These are phyloP conservation scores for Rhodotorula graminis DNA, from an alignment of 768 basidiomycete genomes.

Conservation along the genomic window DNA sequence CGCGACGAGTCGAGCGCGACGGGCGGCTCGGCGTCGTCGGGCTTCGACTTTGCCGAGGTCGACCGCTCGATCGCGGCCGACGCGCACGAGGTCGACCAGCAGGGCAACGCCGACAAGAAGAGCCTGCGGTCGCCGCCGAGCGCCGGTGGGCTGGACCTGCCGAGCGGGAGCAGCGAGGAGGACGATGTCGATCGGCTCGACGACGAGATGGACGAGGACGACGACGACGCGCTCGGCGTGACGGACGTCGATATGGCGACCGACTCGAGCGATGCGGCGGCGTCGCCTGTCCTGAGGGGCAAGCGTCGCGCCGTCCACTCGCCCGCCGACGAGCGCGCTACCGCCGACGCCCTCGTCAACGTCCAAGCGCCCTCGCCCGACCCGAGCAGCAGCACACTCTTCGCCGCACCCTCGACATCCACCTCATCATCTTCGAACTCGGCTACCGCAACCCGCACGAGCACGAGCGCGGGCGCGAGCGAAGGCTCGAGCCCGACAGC, in stretches of 20 bases:
- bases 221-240: neutral
- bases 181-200: neutral
- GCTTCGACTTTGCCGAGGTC: slow-evolving; percentile 29
- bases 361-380: too few relatives aligned
- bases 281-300: neutral
- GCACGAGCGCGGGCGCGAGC: too few relatives aligned
- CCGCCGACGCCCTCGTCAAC: too few relatives aligned
- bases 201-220: neutral
- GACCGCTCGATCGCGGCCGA: slow-evolving; percentile 31
- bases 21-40: too few relatives aligned
- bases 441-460: too few relatives aligned
- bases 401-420: too few relatives aligned
- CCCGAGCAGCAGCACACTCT: too few relatives aligned
- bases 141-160: neutral
- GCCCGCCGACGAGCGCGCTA: too few relatives aligned
- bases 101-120: slow-evolving; percentile 24
- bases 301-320: neutral
- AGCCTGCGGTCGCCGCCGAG: slow-evolving; percentile 25
- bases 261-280: slow-evolving; percentile 1
- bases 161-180: neutral
- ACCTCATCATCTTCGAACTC: too few relatives aligned
- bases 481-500: too few relatives aligned
- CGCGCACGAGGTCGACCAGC: slow-evolving; percentile 34
- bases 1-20: neutral
- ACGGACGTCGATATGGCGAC: neutral